These are phyloP conservation scores for Castanopsis chinensis DNA, from an alignment of 306 rosid genomes.

Conservation along the genomic window DNA sequence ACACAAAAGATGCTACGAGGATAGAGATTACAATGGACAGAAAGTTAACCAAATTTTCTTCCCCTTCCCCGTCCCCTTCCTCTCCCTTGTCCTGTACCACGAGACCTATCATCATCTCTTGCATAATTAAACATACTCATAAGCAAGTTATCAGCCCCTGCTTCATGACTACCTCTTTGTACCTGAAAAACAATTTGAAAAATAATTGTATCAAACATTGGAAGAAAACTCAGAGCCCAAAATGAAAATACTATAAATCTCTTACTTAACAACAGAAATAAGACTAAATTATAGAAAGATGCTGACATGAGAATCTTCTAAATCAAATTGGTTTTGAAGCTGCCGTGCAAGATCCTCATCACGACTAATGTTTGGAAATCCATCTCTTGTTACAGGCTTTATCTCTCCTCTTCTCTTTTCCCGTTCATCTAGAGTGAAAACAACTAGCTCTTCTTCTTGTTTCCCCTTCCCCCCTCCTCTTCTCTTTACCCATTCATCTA, in stretches of 20 bases:
- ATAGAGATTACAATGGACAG: neutral
- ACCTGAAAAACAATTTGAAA: slow-evolving; percentile 41
- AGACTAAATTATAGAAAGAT: neutral
- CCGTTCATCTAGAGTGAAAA: slow-evolving; percentile 69
- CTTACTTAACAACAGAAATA: slow-evolving; percentile 1
- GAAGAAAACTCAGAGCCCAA: neutral
- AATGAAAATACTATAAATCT: neutral
- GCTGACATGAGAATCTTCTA: slow-evolving; percentile 67
- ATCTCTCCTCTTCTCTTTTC: slow-evolving; percentile 57
- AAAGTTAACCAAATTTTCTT: slow-evolving; percentile 19
- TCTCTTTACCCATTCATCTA: too few species aligned
- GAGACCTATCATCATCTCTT: slow-evolving; percentile 39
- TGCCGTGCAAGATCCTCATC: slow-evolving; percentile 85
- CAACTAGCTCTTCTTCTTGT: slow-evolving; percentile 48
- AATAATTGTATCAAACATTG: slow-evolving; percentile 8
- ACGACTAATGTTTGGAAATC: slow-evolving; percentile 25
- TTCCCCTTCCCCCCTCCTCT: slow-evolving; percentile 71
- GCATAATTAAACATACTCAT: slow-evolving; percentile 76
- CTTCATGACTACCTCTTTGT: slow-evolving; percentile 29
- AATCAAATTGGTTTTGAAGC: slow-evolving; percentile 71
- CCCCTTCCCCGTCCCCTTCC: slow-evolving; percentile 45
- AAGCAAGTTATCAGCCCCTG: slow-evolving; percentile 55
- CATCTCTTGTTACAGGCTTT: slow-evolving; percentile 25
- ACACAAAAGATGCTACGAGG: neutral
- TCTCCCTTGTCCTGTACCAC: slow-evolving; percentile 40